Evolutionary conservation across 2,329 filamentous ascomycete genomes (phyloP), one percentile per base, ranked within the genome.

Genomic region (Periconia macrospinosa): DNA sequence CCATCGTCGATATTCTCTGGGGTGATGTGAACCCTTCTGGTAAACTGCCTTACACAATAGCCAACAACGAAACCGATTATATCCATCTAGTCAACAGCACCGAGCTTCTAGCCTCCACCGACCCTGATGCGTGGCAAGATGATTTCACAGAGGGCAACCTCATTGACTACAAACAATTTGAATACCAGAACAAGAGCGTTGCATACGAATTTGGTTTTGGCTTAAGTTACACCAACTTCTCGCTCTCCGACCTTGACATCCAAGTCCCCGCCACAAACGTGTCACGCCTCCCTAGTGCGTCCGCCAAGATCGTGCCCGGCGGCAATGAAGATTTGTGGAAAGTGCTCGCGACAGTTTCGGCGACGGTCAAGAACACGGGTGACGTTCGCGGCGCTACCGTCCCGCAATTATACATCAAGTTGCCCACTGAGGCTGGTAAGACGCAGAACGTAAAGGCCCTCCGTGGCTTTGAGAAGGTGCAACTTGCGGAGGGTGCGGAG

Each of bases 11-110:
- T 47, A 61, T 76, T 1, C 76, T 96, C 1, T 91, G 92, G 58
- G 92, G 92, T 7, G 81, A 87, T 18, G 81, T 86, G 9, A 92
- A 91, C 61, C 87, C 87, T 0, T 91, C 86, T 41, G 92, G 92
- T 15, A 86, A 89, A 54, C 77, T 97, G 1, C 92, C 92, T 0
- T 96, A 95, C 73, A 95, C 91, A 0, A 88, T 96, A 42, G 90
- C 90, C 11, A 88, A 86, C 63, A 78, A 79, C 0, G 78, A 88
- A 1, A 78, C 82, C 18, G 90, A 96, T 67, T 92, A 94, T 57
- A 68, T 50, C 18, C 65, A 67, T 17, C 66, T 76, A 27, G 66
- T 70, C 30, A 76, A 76, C 56, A 74, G 67, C 37, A 69, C 68
- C 6, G 68, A 55, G 6, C 60, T 75, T 0, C 45, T 57, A 17